Evolutionary conservation across 2,329 filamentous ascomycete genomes (phyloP).

Genomic region (Fusarium sp.): DNA sequence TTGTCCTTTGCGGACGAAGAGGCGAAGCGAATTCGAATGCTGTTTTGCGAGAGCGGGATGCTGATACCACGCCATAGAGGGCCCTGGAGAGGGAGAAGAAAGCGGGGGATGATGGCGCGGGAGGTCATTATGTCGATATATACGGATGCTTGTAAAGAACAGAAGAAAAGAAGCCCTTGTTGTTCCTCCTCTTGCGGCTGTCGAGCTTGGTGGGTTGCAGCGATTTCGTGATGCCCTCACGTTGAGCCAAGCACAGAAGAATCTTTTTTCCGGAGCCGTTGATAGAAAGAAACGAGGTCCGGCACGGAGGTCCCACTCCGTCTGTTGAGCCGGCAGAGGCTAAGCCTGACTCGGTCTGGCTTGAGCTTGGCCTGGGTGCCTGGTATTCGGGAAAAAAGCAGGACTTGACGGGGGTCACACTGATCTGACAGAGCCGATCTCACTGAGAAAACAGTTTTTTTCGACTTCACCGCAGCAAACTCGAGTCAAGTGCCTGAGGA

Average conservation of each 20-base stretch:
- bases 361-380: neutral
- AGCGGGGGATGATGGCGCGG: constrained; percentile 71
- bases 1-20: constrained; percentile 59
- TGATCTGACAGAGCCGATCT: neutral
- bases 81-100: constrained; percentile 74
- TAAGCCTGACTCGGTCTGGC: constrained; percentile 23
- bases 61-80: constrained; percentile 65
- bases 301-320: constrained; percentile 38
- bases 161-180: neutral
- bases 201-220: constrained; percentile 26
- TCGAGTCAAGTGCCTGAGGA: constrained; percentile 11
- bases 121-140: constrained; percentile 56
- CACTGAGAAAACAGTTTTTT: constrained; percentile 16
- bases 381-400: constrained; percentile 3
- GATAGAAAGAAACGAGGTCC: constrained; percentile 24
- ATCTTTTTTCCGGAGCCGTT: constrained; percentile 46
- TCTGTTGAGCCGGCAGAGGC: constrained; percentile 6
- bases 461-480: neutral
- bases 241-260: constrained; percentile 32
- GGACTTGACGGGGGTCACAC: constrained; percentile 14
- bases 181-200: constrained; percentile 16
- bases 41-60: constrained; percentile 54
- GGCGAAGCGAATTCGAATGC: constrained; percentile 54
- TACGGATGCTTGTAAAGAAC: neutral
- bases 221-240: constrained; percentile 42